Conservation (phyloP, 805 yeast genomes). For the Candida dajiaensis region DNA sequence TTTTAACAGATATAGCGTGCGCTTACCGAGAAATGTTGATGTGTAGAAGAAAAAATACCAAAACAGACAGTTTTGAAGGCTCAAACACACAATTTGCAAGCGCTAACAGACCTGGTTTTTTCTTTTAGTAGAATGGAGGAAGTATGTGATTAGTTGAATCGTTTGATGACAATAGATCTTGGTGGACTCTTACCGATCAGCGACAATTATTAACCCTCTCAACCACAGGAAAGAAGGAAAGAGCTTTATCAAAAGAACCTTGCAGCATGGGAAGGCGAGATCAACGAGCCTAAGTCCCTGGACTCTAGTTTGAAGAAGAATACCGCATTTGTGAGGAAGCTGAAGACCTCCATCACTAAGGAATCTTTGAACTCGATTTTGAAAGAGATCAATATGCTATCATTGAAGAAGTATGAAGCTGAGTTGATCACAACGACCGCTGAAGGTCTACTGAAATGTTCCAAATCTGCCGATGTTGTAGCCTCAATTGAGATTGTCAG, state of each 20-base stretch:
- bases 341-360: constrained; percentile 49
- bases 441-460: constrained; percentile 53
- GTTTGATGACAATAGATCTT: too few species aligned
- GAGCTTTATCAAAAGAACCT: constrained; percentile 11
- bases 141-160: background rate
- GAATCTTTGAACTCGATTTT: constrained; percentile 45
- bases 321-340: constrained; percentile 68
- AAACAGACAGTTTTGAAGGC: too few species aligned
- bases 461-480: constrained; percentile 48
- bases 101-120: too few species aligned
- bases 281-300: constrained; percentile 22
- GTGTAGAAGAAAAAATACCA: too few species aligned
- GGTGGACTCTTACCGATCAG: background rate
- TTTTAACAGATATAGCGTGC: background rate
- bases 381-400: constrained; percentile 54
- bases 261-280: constrained; percentile 19
- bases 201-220: background rate
- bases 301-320: constrained; percentile 82
- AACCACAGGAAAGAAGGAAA: constrained; percentile 1
- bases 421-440: constrained; percentile 59
- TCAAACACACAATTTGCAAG: too few species aligned
- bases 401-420: constrained; percentile 67
- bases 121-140: background rate
- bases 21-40: background rate
- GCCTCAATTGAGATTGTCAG: constrained; percentile 66